Evolutionary conservation across 176 grass and related monocot species (phyloP).

Genomic region (Phoenix roebelenii): DNA sequence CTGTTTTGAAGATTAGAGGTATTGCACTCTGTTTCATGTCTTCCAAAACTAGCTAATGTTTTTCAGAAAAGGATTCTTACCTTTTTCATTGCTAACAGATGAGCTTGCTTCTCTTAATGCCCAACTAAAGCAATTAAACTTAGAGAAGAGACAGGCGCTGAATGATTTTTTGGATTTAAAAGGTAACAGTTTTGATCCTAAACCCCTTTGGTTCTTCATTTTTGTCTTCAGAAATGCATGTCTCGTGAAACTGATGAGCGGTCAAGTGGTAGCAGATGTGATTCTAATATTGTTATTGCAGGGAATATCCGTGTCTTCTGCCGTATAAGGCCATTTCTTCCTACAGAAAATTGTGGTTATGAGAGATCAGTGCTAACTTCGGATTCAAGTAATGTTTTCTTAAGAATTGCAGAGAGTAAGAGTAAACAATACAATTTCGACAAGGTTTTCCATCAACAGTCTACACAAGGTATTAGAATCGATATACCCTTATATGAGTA

Average conservation of each 20-base stretch:
- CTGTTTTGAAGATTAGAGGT: slow-evolving; percentile 72
- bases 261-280: not conserved
- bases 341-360: slow-evolving; percentile 35
- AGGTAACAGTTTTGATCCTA: slow-evolving; percentile 43
- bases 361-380: slow-evolving; percentile 34
- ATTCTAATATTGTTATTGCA: slow-evolving; percentile 24
- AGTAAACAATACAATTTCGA: slow-evolving; percentile 94
- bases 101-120: slow-evolving; percentile 49
- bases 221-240: slow-evolving; percentile 1
- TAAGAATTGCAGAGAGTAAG: slow-evolving; percentile 61
- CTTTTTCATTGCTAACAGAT: slow-evolving; percentile 37
- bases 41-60: slow-evolving; percentile 3
- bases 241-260: not conserved
- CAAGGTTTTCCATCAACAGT: slow-evolving; percentile 69
- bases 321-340: slow-evolving; percentile 60
- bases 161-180: slow-evolving; percentile 93
- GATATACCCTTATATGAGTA: not conserved
- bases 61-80: slow-evolving; percentile 2
- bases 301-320: slow-evolving; percentile 94
- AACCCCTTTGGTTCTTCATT: not conserved
- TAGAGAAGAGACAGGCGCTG: slow-evolving; percentile 58
- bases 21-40: slow-evolving; percentile 10
- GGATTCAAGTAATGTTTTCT: slow-evolving; percentile 60
- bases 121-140: slow-evolving; percentile 43
- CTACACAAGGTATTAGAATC: slow-evolving; percentile 76